A percentile compares a stretch with the other conserved stretches of the same genome.
Evolutionary conservation across 2,329 filamentous ascomycete genomes (phyloP).

Genomic region (Orbilia ellipsospora): DNA sequence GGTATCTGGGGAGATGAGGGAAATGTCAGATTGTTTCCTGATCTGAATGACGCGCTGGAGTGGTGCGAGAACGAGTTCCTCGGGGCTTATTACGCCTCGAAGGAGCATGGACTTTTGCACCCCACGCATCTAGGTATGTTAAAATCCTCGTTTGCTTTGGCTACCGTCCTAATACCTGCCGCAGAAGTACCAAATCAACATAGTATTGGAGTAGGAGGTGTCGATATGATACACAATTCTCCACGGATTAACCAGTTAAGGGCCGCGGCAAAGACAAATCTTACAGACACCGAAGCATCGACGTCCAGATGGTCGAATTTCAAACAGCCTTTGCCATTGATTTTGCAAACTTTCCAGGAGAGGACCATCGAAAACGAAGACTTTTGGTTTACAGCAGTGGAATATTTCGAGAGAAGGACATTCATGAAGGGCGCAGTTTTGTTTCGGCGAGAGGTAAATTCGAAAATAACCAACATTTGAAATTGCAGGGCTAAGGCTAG

Average conservation of each 20-base stretch:
- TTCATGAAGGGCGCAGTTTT: conserved; percentile 77
- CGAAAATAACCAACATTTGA: conserved; percentile 49
- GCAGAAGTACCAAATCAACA: conserved; percentile 37
- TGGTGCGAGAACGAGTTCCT: conserved; percentile 94
- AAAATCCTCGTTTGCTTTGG: neutral
- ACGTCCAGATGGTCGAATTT: conserved; percentile 82
- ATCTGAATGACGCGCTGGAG: conserved; percentile 92
- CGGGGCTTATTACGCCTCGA: conserved; percentile 75
- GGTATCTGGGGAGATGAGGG: conserved; percentile 79
- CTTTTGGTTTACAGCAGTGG: conserved; percentile 86
- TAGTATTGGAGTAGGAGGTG: conserved; percentile 60
- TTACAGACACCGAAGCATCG: conserved; percentile 73
- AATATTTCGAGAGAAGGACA: conserved; percentile 78
- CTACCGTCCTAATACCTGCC: conserved; percentile 14
- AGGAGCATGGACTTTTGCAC: conserved; percentile 50
- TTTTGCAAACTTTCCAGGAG: conserved; percentile 94
- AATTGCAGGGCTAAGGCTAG: conserved; percentile 16
- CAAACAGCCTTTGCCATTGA: conserved; percentile 87
- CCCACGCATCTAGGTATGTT: conserved; percentile 29
- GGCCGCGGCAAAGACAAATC: conserved; percentile 78
- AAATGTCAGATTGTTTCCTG: conserved; percentile 82
- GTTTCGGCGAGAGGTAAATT: conserved; percentile 73
- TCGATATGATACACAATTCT: conserved; percentile 75
- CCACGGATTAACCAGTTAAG: conserved; percentile 82
- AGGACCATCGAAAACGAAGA: conserved; percentile 87